Evolutionary conservation across 805 yeast species (phyloP).

Genomic region (Jamesozyma hellenica): DNA sequence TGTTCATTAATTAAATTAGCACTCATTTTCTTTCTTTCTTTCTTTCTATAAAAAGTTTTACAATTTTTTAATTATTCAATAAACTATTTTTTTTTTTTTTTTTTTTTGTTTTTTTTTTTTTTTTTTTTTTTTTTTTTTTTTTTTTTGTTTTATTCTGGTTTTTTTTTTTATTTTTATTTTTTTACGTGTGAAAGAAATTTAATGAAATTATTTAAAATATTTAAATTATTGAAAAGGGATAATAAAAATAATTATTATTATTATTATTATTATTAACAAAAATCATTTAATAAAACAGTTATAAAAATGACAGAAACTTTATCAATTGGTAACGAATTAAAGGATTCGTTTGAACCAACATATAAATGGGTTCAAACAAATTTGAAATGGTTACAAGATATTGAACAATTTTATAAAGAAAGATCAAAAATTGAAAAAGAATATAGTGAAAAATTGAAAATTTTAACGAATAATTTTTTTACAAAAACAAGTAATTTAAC

Average conservation of each 20-base stretch:
- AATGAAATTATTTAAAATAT: no score
- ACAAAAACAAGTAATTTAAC: conserved; percentile 64
- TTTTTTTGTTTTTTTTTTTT: no score
- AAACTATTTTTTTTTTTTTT: no score
- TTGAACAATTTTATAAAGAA: conserved; percentile 76
- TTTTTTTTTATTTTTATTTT: no score
- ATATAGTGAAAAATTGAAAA: conserved; percentile 57
- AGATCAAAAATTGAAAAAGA: conserved; percentile 76
- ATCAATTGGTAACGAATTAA: conserved; percentile 59
- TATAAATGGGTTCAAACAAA: conserved; percentile 72
- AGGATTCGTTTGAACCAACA: conserved; percentile 72
- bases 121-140: no score
- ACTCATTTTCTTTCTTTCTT: not conserved
- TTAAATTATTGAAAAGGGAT: no score
- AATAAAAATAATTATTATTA: no score
- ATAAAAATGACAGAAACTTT: conserved; percentile 20
- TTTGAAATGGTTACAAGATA: conserved; percentile 62
- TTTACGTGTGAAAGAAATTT: no score
- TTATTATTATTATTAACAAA: no score
- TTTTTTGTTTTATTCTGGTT: no score
- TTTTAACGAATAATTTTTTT: conserved; percentile 57
- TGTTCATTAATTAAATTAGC: not conserved
- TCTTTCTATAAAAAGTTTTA: not conserved
- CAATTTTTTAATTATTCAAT: no score
- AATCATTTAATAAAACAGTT: no score